Evolutionary conservation across 495 filamentous ascomycete species (phyloP).

Genomic region (Delitschia confertaspora): DNA sequence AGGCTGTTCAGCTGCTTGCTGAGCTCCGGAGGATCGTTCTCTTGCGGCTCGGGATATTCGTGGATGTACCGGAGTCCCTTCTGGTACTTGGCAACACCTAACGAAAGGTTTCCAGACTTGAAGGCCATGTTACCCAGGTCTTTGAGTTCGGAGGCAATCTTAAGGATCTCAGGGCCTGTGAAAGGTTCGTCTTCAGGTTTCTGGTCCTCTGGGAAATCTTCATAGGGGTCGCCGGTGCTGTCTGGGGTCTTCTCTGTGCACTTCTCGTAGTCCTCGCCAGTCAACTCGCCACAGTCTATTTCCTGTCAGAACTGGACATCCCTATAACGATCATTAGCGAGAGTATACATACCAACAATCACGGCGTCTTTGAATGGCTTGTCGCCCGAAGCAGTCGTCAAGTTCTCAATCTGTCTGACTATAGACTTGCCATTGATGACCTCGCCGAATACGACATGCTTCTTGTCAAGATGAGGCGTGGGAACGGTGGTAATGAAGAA

Average conservation of each 20-base stretch:
- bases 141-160: slow-evolving; percentile 82
- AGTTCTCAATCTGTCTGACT: slow-evolving; percentile 82
- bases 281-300: slow-evolving; percentile 76
- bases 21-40: slow-evolving; percentile 59
- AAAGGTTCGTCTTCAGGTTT: slow-evolving; percentile 39
- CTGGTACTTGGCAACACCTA: slow-evolving; percentile 89
- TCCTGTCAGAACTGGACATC: not conserved
- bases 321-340: too few relatives aligned
- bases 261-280: slow-evolving; percentile 54
- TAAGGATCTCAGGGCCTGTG: slow-evolving; percentile 56
- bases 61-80: slow-evolving; percentile 93
- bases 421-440: slow-evolving; percentile 88
- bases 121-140: slow-evolving; percentile 87
- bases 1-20: slow-evolving; percentile 59
- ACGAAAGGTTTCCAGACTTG: slow-evolving; percentile 59
- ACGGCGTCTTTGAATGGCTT: slow-evolving; percentile 65
- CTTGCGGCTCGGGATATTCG: slow-evolving; percentile 65
- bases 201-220: slow-evolving; percentile 92
- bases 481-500: slow-evolving; percentile 96
- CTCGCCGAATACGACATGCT: slow-evolving; percentile 98
- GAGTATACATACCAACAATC: slow-evolving; percentile 46
- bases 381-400: slow-evolving; percentile 65
- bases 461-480: slow-evolving; percentile 89
- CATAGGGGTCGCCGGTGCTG: slow-evolving; percentile 80
- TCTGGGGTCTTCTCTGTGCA: slow-evolving; percentile 59